A percentile compares a stretch with the other conserved stretches of the same genome.
These are phyloP conservation scores for Cercospora beticola DNA, from an alignment of 2,329 filamentous ascomycete genomes.

Conservation along the genomic window DNA sequence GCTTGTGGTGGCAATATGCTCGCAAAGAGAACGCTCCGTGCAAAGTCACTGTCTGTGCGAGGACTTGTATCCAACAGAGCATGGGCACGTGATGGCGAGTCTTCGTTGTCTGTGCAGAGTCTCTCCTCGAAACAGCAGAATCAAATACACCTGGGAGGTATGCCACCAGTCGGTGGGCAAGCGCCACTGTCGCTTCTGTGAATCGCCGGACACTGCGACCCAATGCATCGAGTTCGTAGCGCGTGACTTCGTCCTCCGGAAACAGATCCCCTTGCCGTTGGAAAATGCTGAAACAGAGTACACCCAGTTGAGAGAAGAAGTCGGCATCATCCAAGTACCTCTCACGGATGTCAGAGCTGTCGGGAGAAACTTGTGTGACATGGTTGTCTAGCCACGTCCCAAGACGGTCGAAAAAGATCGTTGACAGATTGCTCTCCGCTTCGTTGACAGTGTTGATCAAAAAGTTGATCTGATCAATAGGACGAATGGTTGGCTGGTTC, in stretches of 20 bases:
- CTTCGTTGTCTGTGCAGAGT: constrained; percentile 27
- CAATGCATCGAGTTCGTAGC: constrained; percentile 10
- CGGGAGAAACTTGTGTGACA: constrained; percentile 20
- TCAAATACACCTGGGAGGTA: constrained; percentile 26
- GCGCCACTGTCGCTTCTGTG: constrained; percentile 17
- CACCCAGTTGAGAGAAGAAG: constrained; percentile 27
- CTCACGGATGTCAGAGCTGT: constrained; percentile 5
- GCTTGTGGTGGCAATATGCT: constrained; percentile 3
- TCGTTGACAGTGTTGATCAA: constrained; percentile 1
- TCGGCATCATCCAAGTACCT: constrained; percentile 22
- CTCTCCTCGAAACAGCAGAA: constrained; percentile 23
- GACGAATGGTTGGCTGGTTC: background rate
- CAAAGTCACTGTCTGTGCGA: constrained; percentile 17
- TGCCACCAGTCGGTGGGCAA: constrained; percentile 24
- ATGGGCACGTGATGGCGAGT: constrained; percentile 21
- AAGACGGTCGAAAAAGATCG: constrained; percentile 1
- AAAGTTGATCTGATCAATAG: constrained; percentile 19
- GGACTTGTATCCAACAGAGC: constrained; percentile 23
- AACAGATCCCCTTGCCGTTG: constrained; percentile 12
- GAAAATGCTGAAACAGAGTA: constrained; percentile 34
- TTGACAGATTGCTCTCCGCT: background rate
- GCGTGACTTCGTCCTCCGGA: background rate
- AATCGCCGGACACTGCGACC: constrained; percentile 7
- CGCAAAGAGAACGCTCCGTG: constrained; percentile 4
- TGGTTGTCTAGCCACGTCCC: constrained; percentile 23